phyloP scores from a whole-genome alignment of 768 basidiomycete species.

The Erythrobasidium yunnanense region DNA sequence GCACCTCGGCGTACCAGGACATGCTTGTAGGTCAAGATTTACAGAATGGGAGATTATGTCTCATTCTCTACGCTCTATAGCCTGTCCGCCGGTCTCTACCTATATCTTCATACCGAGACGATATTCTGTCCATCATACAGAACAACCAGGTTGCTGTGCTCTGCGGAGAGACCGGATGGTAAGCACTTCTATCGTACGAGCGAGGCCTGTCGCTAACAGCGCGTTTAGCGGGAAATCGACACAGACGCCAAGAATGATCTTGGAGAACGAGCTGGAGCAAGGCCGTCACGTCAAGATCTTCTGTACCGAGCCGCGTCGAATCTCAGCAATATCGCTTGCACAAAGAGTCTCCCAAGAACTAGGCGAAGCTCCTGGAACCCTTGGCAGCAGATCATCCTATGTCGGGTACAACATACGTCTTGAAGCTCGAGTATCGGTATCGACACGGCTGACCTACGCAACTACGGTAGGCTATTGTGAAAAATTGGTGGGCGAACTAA shows the following conservation, averaged over 20 bases:
- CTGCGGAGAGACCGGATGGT: slow-evolving; percentile 72
- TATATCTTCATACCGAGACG: slow-evolving; percentile 67
- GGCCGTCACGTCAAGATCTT: slow-evolving; percentile 80
- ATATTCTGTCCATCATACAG: slow-evolving; percentile 61
- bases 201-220: slow-evolving; percentile 1
- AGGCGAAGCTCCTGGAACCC: slow-evolving; percentile 66
- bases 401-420: slow-evolving; percentile 91
- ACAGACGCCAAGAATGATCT: slow-evolving; percentile 83
- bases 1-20: slow-evolving; percentile 60
- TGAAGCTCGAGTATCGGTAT: slow-evolving; percentile 45
- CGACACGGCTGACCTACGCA: slow-evolving; percentile 36
- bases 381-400: slow-evolving; percentile 65
- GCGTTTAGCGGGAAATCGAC: slow-evolving; percentile 82
- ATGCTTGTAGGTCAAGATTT: slow-evolving; percentile 60
- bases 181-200: slow-evolving; percentile 35
- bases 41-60: neutral
- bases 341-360: slow-evolving; percentile 88
- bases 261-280: slow-evolving; percentile 72
- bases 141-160: slow-evolving; percentile 73
- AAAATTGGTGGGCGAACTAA: slow-evolving; percentile 8
- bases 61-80: slow-evolving; percentile 43
- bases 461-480: slow-evolving; percentile 39
- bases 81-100: slow-evolving; percentile 65
- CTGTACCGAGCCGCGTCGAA: slow-evolving; percentile 89
- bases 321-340: slow-evolving; percentile 89